Base-by-base conservation (phyloP, 2,329 filamentous ascomycete genomes). In the Aspergillus fructus region DNA sequence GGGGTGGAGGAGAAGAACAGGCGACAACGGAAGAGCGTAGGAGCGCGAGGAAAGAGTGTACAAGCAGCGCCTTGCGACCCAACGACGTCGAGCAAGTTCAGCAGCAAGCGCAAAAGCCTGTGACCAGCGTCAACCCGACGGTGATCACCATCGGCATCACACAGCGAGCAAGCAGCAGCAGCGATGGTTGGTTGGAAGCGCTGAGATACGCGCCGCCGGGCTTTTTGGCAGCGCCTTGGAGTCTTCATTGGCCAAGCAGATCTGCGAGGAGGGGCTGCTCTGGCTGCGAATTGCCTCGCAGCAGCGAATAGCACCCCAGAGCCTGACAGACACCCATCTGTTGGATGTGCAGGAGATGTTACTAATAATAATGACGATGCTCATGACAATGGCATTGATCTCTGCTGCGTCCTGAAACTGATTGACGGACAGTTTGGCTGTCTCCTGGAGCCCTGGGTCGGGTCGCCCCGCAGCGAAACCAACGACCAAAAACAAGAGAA, bases 181-280 rank as follows among this genome's bases (percentile, higher is more conserved):
- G 51, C 23, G 43, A 58, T 47, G 55, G 49, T 52, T 60, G 41
- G 55, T 52, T 55, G 53, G 19, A 30, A 9, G 33, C 34, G 39
- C 53, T 40, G 47, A 53, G 59, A 51, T 61, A 64, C 46, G 56
- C 62, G 62, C 62, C 60, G 62, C 62, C 60, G 62, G 54, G 27
- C 53, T 49, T 48, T 40, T 50, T 50, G 52, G 50, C 51, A 53
- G 41, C 34, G 42, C 17, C 34, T 53, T 48, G 34, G 45, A 21
- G 24, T 37, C 53, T 55, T 58, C 53, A 64, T 64, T 64, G 62
- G 62, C 51, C 48, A 49, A 47, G 40, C 49, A 48, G 37, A 40
- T 21, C 13, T 33, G 21, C 23, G 55, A 58, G 59, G 59, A 51
- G 61, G 45, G 42, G 42, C 43, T 45, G 23, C 21, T 46, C 13